Conservation (phyloP, 331 rosid genomes). For the Pyrus hybrid region DNA sequence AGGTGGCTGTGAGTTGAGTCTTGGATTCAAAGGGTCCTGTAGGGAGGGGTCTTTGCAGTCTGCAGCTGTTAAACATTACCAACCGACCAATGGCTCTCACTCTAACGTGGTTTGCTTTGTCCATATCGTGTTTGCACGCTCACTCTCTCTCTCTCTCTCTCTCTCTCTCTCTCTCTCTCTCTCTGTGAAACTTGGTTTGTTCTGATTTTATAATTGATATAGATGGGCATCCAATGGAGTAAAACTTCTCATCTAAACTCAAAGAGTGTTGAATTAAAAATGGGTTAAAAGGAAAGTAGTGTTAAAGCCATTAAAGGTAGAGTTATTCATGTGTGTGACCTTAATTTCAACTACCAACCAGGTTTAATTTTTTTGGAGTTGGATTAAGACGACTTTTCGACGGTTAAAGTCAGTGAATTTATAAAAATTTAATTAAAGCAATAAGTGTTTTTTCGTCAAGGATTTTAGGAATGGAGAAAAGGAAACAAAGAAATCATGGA, state of each 20-base stretch:
- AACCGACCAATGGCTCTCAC: conserved; percentile 30
- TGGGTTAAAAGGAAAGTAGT: neutral
- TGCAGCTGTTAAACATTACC: conserved; percentile 31
- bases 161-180: conserved; percentile 24
- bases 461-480: neutral
- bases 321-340: neutral
- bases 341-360: neutral
- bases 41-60: neutral
- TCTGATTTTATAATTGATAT: neutral
- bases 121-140: conserved; percentile 82
- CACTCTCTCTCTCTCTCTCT: conserved; percentile 18
- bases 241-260: neutral
- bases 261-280: neutral
- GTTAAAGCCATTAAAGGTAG: neutral
- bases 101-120: conserved; percentile 57
- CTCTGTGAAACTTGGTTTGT: conserved; percentile 20
- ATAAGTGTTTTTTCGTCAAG: neutral
- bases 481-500: neutral
- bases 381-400: neutral
- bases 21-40: conserved; percentile 25
- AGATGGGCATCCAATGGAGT: neutral
- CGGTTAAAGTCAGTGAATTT: neutral
- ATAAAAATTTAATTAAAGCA: neutral
- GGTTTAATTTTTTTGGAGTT: neutral
- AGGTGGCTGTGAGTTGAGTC: neutral